Evolutionary conservation across 495 filamentous ascomycete genomes (phyloP).

Genomic region (Paragyromitra xinjiangensis): DNA sequence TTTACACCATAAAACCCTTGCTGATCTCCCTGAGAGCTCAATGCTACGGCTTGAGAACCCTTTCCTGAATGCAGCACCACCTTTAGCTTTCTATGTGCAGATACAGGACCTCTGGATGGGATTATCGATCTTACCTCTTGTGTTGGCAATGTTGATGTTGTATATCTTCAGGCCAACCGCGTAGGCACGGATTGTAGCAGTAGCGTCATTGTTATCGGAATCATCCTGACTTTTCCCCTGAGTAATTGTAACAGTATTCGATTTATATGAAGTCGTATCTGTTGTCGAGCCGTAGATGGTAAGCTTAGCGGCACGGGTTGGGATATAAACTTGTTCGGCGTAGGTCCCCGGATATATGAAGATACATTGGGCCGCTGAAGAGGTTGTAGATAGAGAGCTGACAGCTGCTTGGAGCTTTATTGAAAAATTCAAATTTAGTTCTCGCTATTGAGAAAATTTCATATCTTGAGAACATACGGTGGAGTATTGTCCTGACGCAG

Average conservation of each 20-base stretch:
- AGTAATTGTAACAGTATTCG: slow-evolving; percentile 70
- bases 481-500: slow-evolving; percentile 50
- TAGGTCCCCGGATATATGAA: slow-evolving; percentile 71
- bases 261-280: slow-evolving; percentile 65
- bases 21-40: slow-evolving; percentile 64
- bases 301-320: slow-evolving; percentile 63
- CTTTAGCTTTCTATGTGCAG: neutral
- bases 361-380: slow-evolving; percentile 66
- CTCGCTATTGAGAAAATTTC: neutral
- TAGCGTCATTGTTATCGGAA: slow-evolving; percentile 60
- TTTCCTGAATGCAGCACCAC: slow-evolving; percentile 56
- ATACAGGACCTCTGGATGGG: neutral
- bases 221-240: slow-evolving; percentile 60
- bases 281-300: slow-evolving; percentile 71
- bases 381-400: slow-evolving; percentile 63
- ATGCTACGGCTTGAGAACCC: slow-evolving; percentile 68
- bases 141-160: slow-evolving; percentile 71
- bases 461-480: slow-evolving; percentile 31
- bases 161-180: slow-evolving; percentile 66
- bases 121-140: slow-evolving; percentile 49
- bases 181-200: slow-evolving; percentile 67
- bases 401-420: slow-evolving; percentile 67
- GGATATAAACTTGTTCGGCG: slow-evolving; percentile 68
- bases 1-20: slow-evolving; percentile 69
- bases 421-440: neutral